Evolutionary conservation across 2,329 filamentous ascomycete species (phyloP), one percentile per base, ranked within the genome.

Genomic region (Colletotrichum liriopes): DNA sequence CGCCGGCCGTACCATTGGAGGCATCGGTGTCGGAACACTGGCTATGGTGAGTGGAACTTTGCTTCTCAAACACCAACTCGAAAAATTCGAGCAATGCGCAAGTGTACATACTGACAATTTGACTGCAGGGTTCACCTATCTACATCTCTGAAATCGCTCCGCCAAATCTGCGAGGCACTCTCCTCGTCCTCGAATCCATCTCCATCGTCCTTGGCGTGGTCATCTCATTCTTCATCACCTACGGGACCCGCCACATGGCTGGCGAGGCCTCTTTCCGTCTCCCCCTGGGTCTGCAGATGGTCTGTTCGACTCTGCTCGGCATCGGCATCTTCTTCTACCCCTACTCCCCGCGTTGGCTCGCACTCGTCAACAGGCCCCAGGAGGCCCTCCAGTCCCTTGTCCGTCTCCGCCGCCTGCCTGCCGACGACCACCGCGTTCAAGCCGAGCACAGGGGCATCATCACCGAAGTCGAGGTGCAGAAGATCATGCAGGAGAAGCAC

Each of bases 201-300:
- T 86, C 83, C 5, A 81, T 89, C 70, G 86, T 88, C 54, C 84
- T 86, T 61, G 90, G 87, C 5, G 85, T 85, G 63, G 84, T 88
- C 9, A 80, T 88, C 43, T 84, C 86, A 2, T 90, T 84, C 75
- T 90, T 86, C 84, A 87, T 87, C 43, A 87, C 86, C 0, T 90
- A 88, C 69, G 88, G 84, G 2, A 88, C 86, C 1, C 79, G 81
- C 7, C 80, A 82, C 73, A 82, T 87, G 59, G 71, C 79, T 0
- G 77, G 81, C 45, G 81, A 85, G 74, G 81, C 80, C 75, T 77
- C 81, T 3, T 87, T 83, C 76, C 81, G 85, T 9, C 79, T 88
- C 0, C 86, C 86, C 0, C 86, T 87, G 67, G 79, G 83, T 3
- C 78, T 87, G 6, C 86, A 88, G 72, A 84, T 85, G 72, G 75